Percentiles rank a stretch among this genome's conserved stretches.
Conservation (phyloP, 1,284 basidiomycete species). For the Leccinum solheimii region DNA sequence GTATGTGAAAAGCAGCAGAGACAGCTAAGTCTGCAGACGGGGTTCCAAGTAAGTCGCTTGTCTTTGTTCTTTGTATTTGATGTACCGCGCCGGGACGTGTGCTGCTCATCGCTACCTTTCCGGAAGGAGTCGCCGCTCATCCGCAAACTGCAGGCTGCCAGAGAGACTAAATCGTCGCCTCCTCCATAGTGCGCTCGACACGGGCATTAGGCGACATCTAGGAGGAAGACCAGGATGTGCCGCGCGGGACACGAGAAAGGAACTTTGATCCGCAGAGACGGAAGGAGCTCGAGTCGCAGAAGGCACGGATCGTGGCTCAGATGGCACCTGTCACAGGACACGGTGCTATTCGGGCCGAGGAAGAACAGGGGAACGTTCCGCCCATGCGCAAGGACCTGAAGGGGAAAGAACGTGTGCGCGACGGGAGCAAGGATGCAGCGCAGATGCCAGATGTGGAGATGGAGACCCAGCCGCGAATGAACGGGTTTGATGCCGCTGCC, state of each 20-base stretch:
- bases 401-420: constrained; percentile 36
- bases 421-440: constrained; percentile 28
- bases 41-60: constrained; percentile 40
- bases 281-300: constrained; percentile 82
- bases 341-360: constrained; percentile 33
- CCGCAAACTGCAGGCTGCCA: constrained; percentile 53
- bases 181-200: constrained; percentile 36
- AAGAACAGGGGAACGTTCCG: constrained; percentile 48
- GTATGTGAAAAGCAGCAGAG: too few relatives aligned
- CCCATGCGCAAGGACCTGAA: constrained; percentile 36
- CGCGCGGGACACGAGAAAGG: constrained; percentile 41
- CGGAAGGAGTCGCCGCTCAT: constrained; percentile 55
- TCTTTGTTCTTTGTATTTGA: too few relatives aligned
- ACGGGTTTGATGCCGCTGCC: too few relatives aligned
- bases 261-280: constrained; percentile 54
- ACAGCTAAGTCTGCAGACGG: too few relatives aligned
- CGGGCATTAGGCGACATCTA: constrained; percentile 49
- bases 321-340: constrained; percentile 66
- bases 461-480: too few relatives aligned
- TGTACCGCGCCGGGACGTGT: too few relatives aligned
- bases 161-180: constrained; percentile 39
- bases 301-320: constrained; percentile 86
- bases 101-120: constrained; percentile 44
- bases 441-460: too few relatives aligned
- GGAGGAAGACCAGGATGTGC: constrained; percentile 45